Base-by-base conservation (phyloP, 129 eudicot genomes). In the Escallonia rubra region DNA sequence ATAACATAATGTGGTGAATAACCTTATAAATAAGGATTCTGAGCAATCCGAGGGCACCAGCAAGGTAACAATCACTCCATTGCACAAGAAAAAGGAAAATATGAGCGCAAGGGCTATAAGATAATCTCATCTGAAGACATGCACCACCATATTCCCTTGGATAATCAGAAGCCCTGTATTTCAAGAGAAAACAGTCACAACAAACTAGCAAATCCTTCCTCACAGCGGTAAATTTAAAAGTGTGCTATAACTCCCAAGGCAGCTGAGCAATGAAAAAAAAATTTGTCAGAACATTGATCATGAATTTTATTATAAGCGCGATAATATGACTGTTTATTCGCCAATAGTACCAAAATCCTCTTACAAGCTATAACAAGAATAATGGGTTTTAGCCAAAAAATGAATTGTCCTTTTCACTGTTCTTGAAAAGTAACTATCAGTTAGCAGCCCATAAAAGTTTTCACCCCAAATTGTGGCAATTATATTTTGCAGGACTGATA, bases 31-130 rank as follows among this genome's bases (percentile, higher is more conserved):
- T 76, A 47, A 90, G 88, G 44, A 90, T 81, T 63, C 95, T 79
- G 72, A 90, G 91, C 58, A 90, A 81, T n/a, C 96, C 96, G 57
- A 90, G 88, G 23, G 88, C 95, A 74, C 90, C 90, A 47, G 95
- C 96, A 77, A 90, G 85, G 74, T 82, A 79, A 71, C 95, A 86
- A 73, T 90, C 90, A 65, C 90, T 80, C 96, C 96, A 90, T 49
- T 84, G 96, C 75, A 90, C 88, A 81, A 90, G 86, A 75, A 90
- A 90, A 57, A 90, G 80, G 66, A 90, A 82, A 43, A 90, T 81
- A 13, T 84, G 86, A 59, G 96, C 95, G 65, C 96, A 84, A 42
- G 95, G 86, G 66, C 88, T 90, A 71, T 90, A 90, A 8, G 91
- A 90, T 58, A 90, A 79, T 74, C 96, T 86, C 96, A 90, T 83